Percentiles rank a stretch among this genome's conserved stretches.
phyloP scores from a whole-genome alignment of 352 stramenopile species.

The Phytopythium vexans region DNA sequence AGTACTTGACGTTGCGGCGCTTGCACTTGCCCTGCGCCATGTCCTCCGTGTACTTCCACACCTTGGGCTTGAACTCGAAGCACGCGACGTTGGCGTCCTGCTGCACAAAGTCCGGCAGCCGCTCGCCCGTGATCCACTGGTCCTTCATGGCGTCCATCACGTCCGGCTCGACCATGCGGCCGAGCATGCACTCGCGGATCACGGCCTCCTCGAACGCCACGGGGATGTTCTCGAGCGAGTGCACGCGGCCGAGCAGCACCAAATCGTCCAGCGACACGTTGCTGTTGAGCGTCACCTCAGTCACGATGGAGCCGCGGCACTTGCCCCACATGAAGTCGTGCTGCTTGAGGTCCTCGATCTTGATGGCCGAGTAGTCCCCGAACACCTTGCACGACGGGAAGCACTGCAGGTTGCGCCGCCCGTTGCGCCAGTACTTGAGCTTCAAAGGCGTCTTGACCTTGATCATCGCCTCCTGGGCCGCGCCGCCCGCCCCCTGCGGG shows the following conservation, averaged over 20 bases:
- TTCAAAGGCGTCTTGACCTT: conserved; percentile 85
- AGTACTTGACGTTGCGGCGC: conserved; percentile 86
- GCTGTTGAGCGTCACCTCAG: conserved; percentile 82
- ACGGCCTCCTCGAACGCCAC: conserved; percentile 84
- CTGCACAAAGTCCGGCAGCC: conserved; percentile 80
- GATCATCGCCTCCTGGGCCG: conserved; percentile 78
- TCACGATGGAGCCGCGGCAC: conserved; percentile 78
- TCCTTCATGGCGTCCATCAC: conserved; percentile 86
- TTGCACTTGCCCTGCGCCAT: conserved; percentile 89
- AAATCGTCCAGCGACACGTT: conserved; percentile 81
- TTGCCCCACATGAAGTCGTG: conserved; percentile 91
- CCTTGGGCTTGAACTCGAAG: conserved; percentile 88
- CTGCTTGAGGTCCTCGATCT: conserved; percentile 87
- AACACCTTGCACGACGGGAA: conserved; percentile 89
- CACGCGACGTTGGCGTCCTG: conserved; percentile 66
- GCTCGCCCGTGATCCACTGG: conserved; percentile 82
- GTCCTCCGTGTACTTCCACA: conserved; percentile 88
- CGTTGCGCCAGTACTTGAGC: conserved; percentile 89
- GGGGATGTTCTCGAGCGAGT: conserved; percentile 83
- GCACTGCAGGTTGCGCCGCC: conserved; percentile 88
- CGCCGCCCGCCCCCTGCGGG: conserved; percentile 10
- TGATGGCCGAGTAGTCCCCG: conserved; percentile 87
- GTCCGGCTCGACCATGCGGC: conserved; percentile 67
- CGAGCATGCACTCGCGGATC: conserved; percentile 81
- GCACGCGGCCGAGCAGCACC: conserved; percentile 71